Evolutionary conservation across 2,329 filamentous ascomycete genomes (phyloP), one percentile per base, ranked within the genome.

Genomic region (Exophiala sideris): DNA sequence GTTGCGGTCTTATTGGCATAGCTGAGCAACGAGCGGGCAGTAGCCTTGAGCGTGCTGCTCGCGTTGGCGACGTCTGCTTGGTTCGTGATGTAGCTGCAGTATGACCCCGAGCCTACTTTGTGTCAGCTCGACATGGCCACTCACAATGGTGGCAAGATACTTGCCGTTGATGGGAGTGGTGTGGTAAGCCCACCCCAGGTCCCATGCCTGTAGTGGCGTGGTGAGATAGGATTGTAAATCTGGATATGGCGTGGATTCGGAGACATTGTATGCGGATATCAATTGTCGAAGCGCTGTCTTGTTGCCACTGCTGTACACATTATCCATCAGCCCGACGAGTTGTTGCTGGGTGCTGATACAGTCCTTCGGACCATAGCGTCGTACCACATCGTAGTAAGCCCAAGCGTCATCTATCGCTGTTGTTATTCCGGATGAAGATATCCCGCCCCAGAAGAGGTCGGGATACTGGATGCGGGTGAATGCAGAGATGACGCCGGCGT

Each of bases 401-500:
- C 87, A 92, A 70, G 85, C 91, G 62, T 94, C 87, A 59, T 82
- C 83, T 50, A 94, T 87, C 3, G 88, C 88, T 54, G 82, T 81
- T 0, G 87, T 88, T 0, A 94, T 88, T 1, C 87, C 89, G 0
- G 88, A 92, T 0, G 87, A 91, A 0, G 87, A 86, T 47, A 95
- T 91, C 3, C 85, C 82, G 5, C 82, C 90, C 79, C 82, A 92
- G 71, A 88, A 94, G 6, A 86, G 73, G 33, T 91, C 83, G 0
- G 90, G 89, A 66, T 95, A 94, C 12, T 85, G 68, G 53, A 87
- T 84, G 29, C 89, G 83, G 24, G 89, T 70, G 62, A 95, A 86
- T 0, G 89, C 88, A 8, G 84, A 87, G 60, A 91, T 88, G 0
- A 85, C 85, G 2, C 90, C 90, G 0, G 89, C 88, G 65, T 95